These are phyloP conservation scores for Rutstroemia sp. DNA, from an alignment of 2,329 filamentous ascomycete species.

Conservation along the genomic window DNA sequence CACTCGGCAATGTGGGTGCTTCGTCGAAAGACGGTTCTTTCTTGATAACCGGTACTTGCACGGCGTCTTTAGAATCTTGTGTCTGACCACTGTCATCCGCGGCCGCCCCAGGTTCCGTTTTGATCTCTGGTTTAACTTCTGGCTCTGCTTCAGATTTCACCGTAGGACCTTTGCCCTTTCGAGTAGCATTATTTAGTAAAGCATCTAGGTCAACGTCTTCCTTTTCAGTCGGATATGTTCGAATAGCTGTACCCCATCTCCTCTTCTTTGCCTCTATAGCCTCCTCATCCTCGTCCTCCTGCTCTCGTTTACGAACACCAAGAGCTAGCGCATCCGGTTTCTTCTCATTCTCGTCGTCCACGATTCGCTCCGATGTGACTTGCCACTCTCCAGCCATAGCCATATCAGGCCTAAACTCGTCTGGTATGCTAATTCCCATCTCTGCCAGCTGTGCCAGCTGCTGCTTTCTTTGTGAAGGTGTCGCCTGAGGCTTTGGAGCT, in stretches of 20 bases:
- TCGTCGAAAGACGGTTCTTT: slow-evolving; percentile 23
- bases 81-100: background rate
- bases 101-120: slow-evolving; percentile 6
- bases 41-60: slow-evolving; percentile 16
- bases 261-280: slow-evolving; percentile 53
- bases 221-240: slow-evolving; percentile 28
- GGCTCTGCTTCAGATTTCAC: slow-evolving; percentile 18
- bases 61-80: background rate
- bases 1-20: slow-evolving; percentile 25
- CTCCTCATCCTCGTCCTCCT: slow-evolving; percentile 55
- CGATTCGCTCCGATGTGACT: slow-evolving; percentile 38
- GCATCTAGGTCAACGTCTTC: slow-evolving; percentile 34
- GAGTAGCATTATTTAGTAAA: slow-evolving; percentile 23
- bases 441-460: slow-evolving; percentile 85
- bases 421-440: slow-evolving; percentile 78
- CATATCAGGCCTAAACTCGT: slow-evolving; percentile 70
- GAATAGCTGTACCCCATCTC: slow-evolving; percentile 31
- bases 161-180: slow-evolving; percentile 22
- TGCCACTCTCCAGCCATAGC: slow-evolving; percentile 89
- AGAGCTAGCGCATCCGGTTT: slow-evolving; percentile 37
- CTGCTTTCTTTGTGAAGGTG: slow-evolving; percentile 63
- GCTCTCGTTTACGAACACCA: slow-evolving; percentile 54
- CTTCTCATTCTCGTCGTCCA: slow-evolving; percentile 36
- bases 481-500: slow-evolving; percentile 29
- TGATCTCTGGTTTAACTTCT: slow-evolving; percentile 17